phyloP scores from a whole-genome alignment of 257 asterid species.

The Primulina huaijiensis region DNA sequence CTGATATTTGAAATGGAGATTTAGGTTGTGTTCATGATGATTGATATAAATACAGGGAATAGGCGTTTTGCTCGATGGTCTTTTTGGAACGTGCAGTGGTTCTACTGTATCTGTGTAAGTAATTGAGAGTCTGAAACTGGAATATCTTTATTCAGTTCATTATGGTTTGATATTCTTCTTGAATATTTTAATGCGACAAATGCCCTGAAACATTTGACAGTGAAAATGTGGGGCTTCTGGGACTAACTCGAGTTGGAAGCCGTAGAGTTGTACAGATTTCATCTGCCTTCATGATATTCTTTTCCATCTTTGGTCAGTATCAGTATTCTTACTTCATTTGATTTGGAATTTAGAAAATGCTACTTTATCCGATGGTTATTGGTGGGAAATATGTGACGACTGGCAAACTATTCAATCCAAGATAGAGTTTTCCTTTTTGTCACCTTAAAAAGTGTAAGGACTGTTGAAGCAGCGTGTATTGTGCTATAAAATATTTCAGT shows the following conservation, averaged over 20 bases:
- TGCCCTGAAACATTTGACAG: slow-evolving; percentile 39
- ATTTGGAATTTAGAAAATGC: background rate
- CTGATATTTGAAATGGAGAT: background rate
- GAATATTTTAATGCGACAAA: slow-evolving; percentile 14
- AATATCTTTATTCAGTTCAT: background rate
- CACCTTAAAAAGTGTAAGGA: no score
- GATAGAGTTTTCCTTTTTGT: background rate
- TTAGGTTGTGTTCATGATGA: background rate
- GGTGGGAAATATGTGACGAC: background rate
- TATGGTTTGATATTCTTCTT: slow-evolving; percentile 6
- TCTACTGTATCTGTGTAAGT: slow-evolving; percentile 96
- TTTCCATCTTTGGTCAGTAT: slow-evolving; percentile 74
- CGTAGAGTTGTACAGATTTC: slow-evolving; percentile 97
- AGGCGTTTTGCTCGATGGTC: slow-evolving; percentile 88
- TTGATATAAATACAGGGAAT: slow-evolving; percentile 56
- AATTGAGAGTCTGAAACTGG: slow-evolving; percentile 10
- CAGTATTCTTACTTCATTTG: background rate
- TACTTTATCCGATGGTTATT: background rate
- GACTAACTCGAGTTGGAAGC: slow-evolving; percentile 97
- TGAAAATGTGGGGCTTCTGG: slow-evolving; percentile 97
- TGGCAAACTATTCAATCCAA: background rate
- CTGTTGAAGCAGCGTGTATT: no score
- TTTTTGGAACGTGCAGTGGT: slow-evolving; percentile 87
- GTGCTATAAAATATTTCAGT: background rate
- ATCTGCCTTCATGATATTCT: slow-evolving; percentile 97